These are phyloP conservation scores for Alternaria triticina DNA, from an alignment of 2,329 filamentous ascomycete species.

Conservation along the genomic window DNA sequence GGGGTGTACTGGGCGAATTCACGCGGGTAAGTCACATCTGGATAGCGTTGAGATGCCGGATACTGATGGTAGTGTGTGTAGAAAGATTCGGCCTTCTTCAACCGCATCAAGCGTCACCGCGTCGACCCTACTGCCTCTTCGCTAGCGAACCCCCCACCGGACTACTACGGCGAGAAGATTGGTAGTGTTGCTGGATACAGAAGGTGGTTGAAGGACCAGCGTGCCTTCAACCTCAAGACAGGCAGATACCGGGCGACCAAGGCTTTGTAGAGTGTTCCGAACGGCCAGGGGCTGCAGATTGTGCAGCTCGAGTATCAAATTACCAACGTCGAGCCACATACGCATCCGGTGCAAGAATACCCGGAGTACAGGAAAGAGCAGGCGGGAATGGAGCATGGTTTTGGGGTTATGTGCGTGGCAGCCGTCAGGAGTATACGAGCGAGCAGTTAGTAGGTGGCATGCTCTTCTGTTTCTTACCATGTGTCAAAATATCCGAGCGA, in stretches of 20 bases:
- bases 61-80: slow-evolving; percentile 55
- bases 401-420: not conserved
- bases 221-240: slow-evolving; percentile 87
- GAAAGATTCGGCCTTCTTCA: slow-evolving; percentile 96
- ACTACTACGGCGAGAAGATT: slow-evolving; percentile 99
- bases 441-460: not conserved
- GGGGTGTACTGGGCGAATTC: slow-evolving; percentile 74
- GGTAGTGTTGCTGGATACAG: slow-evolving; percentile 89
- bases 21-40: slow-evolving; percentile 60
- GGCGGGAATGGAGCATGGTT: not conserved
- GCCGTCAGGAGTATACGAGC: not conserved
- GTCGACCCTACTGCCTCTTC: slow-evolving; percentile 91
- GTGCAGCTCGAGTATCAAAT: not conserved
- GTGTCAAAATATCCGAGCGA: not conserved
- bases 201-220: slow-evolving; percentile 96
- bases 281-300: not conserved
- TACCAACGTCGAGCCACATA: not conserved
- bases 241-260: slow-evolving; percentile 58
- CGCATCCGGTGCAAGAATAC: not conserved
- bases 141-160: slow-evolving; percentile 89
- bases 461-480: not conserved
- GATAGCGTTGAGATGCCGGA: not conserved
- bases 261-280: slow-evolving; percentile 2
- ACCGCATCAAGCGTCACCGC: slow-evolving; percentile 86
- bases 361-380: not conserved